Base-by-base conservation (phyloP, 2,329 filamentous ascomycete genomes). In the Sporothrix brunneoviolacea region DNA sequence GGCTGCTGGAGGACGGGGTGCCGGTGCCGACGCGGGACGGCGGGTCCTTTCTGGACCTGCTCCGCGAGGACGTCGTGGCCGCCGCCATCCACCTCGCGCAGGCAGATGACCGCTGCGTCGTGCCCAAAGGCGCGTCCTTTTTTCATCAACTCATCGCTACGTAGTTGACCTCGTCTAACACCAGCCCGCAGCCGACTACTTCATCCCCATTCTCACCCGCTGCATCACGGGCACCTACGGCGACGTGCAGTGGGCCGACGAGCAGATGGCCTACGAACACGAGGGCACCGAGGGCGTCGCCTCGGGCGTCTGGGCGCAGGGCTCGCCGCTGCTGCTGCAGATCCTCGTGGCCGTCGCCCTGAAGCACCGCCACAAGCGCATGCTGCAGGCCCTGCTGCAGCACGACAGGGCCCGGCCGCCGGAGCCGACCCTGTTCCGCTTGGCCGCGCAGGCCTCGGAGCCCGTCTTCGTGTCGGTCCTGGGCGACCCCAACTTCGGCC, bases 31-130 rank as follows among this genome's bases (percentile, higher is more conserved):
- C 40, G 21, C 18, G 7, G 27, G 32, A 7, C 13, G 33, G 12
- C 4, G 4, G 3, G 4, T 16, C 22, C 19, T 8, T 48, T 4
- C 15, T 3, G 3, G 22, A 27, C 4, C 27, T 28, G 9, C 27
- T 40, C 35, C 35, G 27, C 18, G 33, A 37, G 2, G 45, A 48
- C n/a, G 27, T 48, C 28, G 45, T 48, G n/a, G 45, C 44, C 16
- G 44, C 24, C 2, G 35, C 44, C 10, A 13, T 48, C 46, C 19
- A 48, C 8, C 18, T 41, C 22, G 46, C 46, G 4, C 15, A 28
- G 4, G 9, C 18, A 3, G n/a, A 28, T 4, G 39, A 7, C 24
- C 1, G 10, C 21, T 9, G 8, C 10, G 35, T 24, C 12, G 22
- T 33, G 22, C 13, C 32, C 28, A 28, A 28, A 28, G 24, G 24